phyloP scores from a whole-genome alignment of 495 filamentous ascomycete species.

The Annulohypoxylon stygium region DNA sequence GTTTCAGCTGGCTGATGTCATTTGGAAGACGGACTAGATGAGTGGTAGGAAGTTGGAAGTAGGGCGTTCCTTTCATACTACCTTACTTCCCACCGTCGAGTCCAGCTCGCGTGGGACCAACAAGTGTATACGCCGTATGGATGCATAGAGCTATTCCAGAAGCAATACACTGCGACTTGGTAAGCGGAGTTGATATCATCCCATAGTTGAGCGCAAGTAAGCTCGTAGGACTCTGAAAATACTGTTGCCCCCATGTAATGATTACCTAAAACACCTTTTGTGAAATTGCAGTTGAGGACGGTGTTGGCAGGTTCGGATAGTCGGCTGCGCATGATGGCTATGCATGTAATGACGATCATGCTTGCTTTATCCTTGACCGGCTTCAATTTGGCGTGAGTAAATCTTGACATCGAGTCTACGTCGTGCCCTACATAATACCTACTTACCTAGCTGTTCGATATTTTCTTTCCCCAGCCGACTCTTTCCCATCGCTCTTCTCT shows the following conservation, averaged over 20 bases:
- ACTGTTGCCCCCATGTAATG: not conserved
- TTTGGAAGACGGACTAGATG: not conserved
- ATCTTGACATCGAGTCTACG: not conserved
- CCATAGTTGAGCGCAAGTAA: not conserved
- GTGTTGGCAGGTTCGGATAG: not conserved
- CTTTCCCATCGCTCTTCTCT: not conserved
- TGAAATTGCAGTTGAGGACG: not conserved
- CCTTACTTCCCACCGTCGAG: not conserved
- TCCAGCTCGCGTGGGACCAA: not conserved
- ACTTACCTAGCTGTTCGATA: too few species aligned
- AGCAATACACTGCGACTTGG: not conserved
- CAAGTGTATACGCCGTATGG: not conserved
- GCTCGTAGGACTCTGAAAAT: not conserved
- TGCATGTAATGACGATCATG: not conserved
- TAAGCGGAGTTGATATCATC: not conserved
- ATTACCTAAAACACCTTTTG: not conserved
- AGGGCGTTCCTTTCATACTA: not conserved
- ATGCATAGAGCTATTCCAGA: slow-evolving; percentile 2
- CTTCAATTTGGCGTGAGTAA: not conserved
- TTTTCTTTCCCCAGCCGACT: not conserved
- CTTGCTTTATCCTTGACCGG: not conserved
- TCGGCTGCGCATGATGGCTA: not conserved
- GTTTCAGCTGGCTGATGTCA: slow-evolving; percentile 5
- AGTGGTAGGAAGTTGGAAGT: not conserved
- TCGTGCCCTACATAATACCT: not conserved